phyloP scores from a whole-genome alignment of 345 rosid species.

The Melaleuca quinquenervia region DNA sequence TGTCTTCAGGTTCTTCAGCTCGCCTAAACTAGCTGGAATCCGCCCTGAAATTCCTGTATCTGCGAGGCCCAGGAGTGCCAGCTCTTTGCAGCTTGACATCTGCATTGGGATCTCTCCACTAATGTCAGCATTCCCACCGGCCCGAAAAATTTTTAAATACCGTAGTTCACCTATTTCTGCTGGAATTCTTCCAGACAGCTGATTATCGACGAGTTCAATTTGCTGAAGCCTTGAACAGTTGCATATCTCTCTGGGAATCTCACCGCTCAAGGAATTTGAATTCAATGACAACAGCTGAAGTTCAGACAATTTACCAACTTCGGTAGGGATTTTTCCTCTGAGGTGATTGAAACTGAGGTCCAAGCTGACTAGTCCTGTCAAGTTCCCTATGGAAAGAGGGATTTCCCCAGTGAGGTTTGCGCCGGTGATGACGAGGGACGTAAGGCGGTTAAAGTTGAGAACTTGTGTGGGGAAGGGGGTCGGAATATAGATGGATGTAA shows the following conservation, averaged over 20 bases:
- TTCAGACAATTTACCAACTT: constrained; percentile 28
- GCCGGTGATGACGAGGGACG: constrained; percentile 32
- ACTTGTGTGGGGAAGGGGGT: constrained; percentile 40
- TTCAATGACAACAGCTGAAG: constrained; percentile 32
- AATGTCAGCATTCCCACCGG: constrained; percentile 55
- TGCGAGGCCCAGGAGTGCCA: constrained; percentile 48
- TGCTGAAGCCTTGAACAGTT: constrained; percentile 36
- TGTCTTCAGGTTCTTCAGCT: constrained; percentile 42
- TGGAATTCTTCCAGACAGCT: constrained; percentile 47
- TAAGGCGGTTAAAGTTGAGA: constrained; percentile 30
- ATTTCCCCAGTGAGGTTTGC: constrained; percentile 49
- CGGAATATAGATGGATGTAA: constrained; percentile 27
- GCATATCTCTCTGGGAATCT: constrained; percentile 37
- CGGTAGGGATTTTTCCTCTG: constrained; percentile 38
- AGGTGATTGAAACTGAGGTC: constrained; percentile 56
- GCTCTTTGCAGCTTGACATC: constrained; percentile 40
- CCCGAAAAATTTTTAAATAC: constrained; percentile 39
- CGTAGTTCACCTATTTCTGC: constrained; percentile 29
- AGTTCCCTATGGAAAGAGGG: constrained; percentile 35
- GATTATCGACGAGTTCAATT: constrained; percentile 52
- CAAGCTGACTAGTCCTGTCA: constrained; percentile 33
- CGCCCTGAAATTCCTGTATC: constrained; percentile 55
- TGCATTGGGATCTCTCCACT: constrained; percentile 46
- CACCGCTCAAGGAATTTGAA: constrained; percentile 30
- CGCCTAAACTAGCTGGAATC: constrained; percentile 42